Conservation (phyloP, 345 rosid genomes). For the Cardamine chenopodiifolia region DNA sequence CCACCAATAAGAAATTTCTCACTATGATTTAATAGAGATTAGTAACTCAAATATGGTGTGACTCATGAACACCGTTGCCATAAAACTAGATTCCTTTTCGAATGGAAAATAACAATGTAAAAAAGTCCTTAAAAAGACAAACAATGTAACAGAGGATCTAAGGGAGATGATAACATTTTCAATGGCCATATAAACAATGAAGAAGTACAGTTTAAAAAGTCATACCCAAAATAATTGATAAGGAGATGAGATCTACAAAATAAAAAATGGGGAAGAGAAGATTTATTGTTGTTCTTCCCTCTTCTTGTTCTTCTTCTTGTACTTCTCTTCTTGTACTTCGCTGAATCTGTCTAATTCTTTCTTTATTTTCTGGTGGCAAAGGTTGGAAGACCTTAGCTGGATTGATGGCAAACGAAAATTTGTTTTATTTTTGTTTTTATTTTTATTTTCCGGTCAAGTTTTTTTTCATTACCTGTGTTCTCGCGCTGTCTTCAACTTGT, state of each 20-base stretch:
- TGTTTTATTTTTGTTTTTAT: background rate
- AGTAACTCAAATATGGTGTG: background rate
- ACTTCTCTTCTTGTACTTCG: too few relatives aligned
- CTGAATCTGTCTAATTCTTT: conserved; percentile 10
- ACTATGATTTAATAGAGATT: background rate
- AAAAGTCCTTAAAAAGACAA: background rate
- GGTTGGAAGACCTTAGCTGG: conserved; percentile 28
- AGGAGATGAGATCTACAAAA: conserved; percentile 10
- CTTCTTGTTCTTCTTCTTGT: background rate
- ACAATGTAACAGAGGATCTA: background rate
- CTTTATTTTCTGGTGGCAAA: conserved; percentile 23
- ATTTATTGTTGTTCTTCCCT: background rate
- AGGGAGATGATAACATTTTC: background rate
- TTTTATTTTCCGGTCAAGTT: background rate
- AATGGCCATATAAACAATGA: background rate
- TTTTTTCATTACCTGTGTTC: conserved; percentile 6
- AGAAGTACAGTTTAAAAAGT: conserved; percentile 1
- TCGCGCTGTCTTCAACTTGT: conserved; percentile 28
- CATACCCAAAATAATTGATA: background rate
- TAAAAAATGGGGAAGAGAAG: background rate
- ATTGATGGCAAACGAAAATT: conserved; percentile 28
- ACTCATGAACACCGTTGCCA: background rate
- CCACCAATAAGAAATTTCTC: background rate
- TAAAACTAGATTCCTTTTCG: background rate
- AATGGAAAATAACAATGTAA: background rate